Evolutionary conservation across 75 land plant species (phyloP).

Genomic region (Picea glauca): DNA sequence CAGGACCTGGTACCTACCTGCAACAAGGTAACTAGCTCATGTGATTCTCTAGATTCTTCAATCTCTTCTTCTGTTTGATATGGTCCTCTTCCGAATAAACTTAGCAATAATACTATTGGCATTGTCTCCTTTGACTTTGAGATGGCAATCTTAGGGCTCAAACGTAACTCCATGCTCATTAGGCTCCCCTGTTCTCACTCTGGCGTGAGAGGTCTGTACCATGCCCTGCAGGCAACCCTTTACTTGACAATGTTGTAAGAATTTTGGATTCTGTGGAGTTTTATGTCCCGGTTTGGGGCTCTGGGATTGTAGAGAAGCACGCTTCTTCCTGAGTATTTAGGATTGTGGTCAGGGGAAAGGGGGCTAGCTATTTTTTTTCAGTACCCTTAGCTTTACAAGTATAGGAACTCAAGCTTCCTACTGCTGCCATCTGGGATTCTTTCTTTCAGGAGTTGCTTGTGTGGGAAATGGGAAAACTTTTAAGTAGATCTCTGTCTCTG

Average conservation of each 20-base stretch:
- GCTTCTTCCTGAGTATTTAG: neutral
- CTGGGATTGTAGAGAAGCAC: neutral
- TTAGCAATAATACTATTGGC: neutral
- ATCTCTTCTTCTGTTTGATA: neutral
- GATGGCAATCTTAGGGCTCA: no score
- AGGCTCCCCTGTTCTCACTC: no score
- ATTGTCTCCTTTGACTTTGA: neutral
- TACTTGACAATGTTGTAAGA: neutral
- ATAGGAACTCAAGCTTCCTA: neutral
- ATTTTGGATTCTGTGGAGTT: neutral
- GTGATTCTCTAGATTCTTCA: neutral
- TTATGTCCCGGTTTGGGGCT: neutral
- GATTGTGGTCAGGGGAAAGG: neutral
- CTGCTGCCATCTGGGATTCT: neutral
- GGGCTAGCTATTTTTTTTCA: neutral
- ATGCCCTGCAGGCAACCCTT: neutral
- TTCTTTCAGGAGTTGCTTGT: neutral
- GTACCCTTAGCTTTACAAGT: neutral
- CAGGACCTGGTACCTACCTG: constrained; percentile 42
- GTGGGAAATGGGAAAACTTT: no score
- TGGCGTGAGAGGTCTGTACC: no score
- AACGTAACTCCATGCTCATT: no score
- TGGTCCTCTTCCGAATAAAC: neutral
- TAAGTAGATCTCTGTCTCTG: no score
- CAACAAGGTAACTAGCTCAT: constrained; percentile 23